Evolutionary conservation across 768 basidiomycete species (phyloP), one percentile per base, ranked within the genome.

Genomic region (Tephrocybe sp.): DNA sequence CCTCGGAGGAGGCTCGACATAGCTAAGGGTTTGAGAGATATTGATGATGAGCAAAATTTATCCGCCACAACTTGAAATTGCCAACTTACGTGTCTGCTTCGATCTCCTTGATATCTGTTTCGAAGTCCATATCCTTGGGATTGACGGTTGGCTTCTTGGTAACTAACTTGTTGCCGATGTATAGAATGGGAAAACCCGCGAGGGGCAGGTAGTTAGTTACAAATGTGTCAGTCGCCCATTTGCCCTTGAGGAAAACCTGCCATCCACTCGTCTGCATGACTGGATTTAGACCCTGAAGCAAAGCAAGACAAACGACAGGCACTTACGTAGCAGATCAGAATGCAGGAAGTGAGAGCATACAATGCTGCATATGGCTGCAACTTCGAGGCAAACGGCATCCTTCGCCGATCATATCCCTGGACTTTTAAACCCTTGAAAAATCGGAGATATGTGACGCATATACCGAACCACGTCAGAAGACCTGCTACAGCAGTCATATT

Each of bases 381-480:
- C 11, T 59, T 68, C 9, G 85, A 81, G 6, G 68, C 64, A 68
- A 82, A 97, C 0, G 94, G 93, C 9, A 98, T 77, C 4, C 68
- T 76, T 14, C 48, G 68, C 34, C 94, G 78, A 62, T 88, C 77
- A 60, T 86, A 80, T 18, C 90, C 90, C 64, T 98, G 95, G 2
- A 65, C 80, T 63, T 86, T 84, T 71, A 88, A 62, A 48, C 93
- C 95, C n/a, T 75, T 67, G 66, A 91, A 78, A 78, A 97, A 97
- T 46, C 93, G 86, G 45, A 39, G 20, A 39, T 90, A 92, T 11
- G 86, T 87, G 47, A 91, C 33, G 48, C 73, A 77, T 63, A 93
- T 93, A 46, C 83, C 86, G 54, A 84, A 83, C 91, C 91, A 93
- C 4, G 88, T 87, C 73, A 90, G 76, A 21, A 93, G 72, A n/a